Percentiles rank a stretch among this genome's conserved stretches.
Evolutionary conservation across 1,284 basidiomycete species (phyloP).

Genomic region (Melampsora larici-populina): DNA sequence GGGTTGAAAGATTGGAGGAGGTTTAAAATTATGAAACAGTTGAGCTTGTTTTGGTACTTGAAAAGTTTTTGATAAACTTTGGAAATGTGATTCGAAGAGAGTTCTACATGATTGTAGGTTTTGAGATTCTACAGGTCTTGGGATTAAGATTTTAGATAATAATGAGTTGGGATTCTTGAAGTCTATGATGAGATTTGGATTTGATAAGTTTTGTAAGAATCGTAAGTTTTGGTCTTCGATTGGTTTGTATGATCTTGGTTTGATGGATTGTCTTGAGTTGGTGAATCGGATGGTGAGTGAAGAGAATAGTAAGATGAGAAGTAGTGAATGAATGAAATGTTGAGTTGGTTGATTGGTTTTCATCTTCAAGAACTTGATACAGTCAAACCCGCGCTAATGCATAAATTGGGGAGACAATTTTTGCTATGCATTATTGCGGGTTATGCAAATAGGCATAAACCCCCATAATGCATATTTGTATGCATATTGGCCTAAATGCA

Average conservation of each 20-base stretch:
- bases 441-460: too few species aligned
- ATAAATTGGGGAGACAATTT: too few species aligned
- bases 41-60: slow-evolving; percentile 1
- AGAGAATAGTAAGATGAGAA: too few species aligned
- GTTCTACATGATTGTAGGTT: slow-evolving; percentile 24
- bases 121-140: slow-evolving; percentile 22
- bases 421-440: too few species aligned
- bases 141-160: slow-evolving; percentile 27
- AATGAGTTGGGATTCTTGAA: slow-evolving; percentile 20
- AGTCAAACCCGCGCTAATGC: too few species aligned
- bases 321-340: too few species aligned
- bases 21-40: not conserved
- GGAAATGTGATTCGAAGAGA: slow-evolving; percentile 15
- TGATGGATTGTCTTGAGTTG: not conserved
- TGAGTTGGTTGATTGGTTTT: too few species aligned
- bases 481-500: too few species aligned
- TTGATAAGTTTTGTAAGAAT: not conserved
- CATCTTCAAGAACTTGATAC: too few species aligned
- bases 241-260: not conserved
- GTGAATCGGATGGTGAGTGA: too few species aligned
- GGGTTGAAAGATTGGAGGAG: slow-evolving; percentile 13
- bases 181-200: slow-evolving; percentile 14
- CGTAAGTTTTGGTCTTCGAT: not conserved
- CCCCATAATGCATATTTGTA: too few species aligned
- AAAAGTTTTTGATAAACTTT: not conserved